Percentiles rank a stretch among this genome's conserved stretches.
These are phyloP conservation scores for Candida corydali DNA, from an alignment of 805 yeast genomes.

Conservation along the genomic window DNA sequence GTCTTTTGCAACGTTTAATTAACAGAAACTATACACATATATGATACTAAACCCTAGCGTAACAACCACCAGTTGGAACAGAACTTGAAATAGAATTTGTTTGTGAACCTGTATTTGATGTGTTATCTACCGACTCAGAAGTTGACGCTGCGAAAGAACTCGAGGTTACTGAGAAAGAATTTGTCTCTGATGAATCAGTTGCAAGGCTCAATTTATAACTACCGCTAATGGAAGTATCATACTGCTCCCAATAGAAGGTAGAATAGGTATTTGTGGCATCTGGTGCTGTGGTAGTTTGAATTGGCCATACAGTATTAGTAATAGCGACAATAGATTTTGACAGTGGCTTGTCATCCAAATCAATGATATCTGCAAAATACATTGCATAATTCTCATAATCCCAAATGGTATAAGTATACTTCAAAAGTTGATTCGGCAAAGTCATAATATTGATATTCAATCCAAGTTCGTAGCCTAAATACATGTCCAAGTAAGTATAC, in stretches of 20 bases:
- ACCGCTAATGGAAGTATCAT: slow-evolving; percentile 5
- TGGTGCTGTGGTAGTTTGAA: slow-evolving; percentile 12
- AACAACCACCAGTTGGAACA: not conserved
- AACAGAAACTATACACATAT: too few species aligned
- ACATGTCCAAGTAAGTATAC: slow-evolving; percentile 11
- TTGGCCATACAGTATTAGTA: slow-evolving; percentile 10
- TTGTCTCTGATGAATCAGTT: not conserved
- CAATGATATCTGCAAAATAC: slow-evolving; percentile 12
- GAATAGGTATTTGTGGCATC: slow-evolving; percentile 11
- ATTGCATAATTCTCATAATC: slow-evolving; percentile 14
- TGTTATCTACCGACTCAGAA: not conserved
- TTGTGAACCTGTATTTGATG: not conserved
- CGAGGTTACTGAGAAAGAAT: not conserved
- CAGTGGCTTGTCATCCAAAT: slow-evolving; percentile 3
- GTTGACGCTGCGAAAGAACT: not conserved
- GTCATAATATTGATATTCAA: slow-evolving; percentile 12
- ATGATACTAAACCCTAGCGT: not conserved
- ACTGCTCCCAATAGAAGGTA: slow-evolving; percentile 7
- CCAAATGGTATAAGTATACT: slow-evolving; percentile 14
- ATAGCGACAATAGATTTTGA: slow-evolving; percentile 7
- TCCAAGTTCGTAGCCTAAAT: slow-evolving; percentile 11
- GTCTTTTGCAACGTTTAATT: too few species aligned
- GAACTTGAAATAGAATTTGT: not conserved
- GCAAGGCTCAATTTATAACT: not conserved
- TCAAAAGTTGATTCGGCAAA: slow-evolving; percentile 15